phyloP scores from a whole-genome alignment of 2,329 filamentous ascomycete genomes.

The Leptographium radiaticola region DNA sequence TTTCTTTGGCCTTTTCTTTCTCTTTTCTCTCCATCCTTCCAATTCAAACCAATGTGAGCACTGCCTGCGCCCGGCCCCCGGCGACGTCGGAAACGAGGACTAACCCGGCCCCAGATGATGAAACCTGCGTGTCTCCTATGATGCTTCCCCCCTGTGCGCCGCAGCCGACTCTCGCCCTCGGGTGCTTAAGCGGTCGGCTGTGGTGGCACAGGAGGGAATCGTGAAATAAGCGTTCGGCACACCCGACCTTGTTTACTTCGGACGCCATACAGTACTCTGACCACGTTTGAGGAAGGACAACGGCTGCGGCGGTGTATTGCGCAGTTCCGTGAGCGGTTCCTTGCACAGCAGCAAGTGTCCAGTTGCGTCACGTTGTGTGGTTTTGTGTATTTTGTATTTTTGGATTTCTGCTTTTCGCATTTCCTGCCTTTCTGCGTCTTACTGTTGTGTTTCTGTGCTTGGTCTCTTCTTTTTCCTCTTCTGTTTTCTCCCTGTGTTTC shows the following conservation, averaged over 20 bases:
- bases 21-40: constrained; percentile 70
- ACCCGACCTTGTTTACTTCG: constrained; percentile 91
- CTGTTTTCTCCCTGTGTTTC: neutral
- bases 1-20: constrained; percentile 27
- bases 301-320: neutral
- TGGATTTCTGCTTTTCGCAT: neutral
- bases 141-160: constrained; percentile 55
- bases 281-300: constrained; percentile 16
- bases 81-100: too few species aligned
- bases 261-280: constrained; percentile 99
- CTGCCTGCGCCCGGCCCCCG: too few species aligned
- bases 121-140: constrained; percentile 97
- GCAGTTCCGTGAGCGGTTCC: neutral
- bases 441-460: too few species aligned
- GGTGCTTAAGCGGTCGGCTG: constrained; percentile 80
- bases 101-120: constrained; percentile 64
- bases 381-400: neutral
- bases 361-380: too few species aligned
- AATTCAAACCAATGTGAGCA: constrained; percentile 88
- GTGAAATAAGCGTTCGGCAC: constrained; percentile 99
- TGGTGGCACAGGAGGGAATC: constrained; percentile 45
- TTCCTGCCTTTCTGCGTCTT: neutral
- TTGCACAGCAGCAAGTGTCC: too few species aligned
- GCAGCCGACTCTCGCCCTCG: constrained; percentile 69
- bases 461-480: neutral